Evolutionary conservation across 306 rosid species (phyloP), one percentile per base, ranked within the genome.

Genomic region (Begonia peltatifolia): DNA sequence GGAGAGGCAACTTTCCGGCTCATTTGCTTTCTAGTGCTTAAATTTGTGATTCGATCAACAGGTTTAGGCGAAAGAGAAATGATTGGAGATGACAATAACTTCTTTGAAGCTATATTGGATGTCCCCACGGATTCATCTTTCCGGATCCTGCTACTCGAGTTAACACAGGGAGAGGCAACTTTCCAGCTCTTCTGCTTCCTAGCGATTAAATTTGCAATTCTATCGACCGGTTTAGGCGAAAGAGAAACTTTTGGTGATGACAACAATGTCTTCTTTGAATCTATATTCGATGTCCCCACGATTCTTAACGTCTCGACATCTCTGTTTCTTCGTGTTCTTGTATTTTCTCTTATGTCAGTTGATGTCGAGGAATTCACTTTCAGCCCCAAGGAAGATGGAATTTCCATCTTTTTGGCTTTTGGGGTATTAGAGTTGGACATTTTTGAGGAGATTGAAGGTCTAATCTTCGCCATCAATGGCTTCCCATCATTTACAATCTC

Each of bases 101-200:
- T 80, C 69, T 62, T 74, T 46, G 74, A 52, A 72, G 74, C 58
- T 59, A 30, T 68, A 67, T 62, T 61, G 53, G 77, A 56, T 14
- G 65, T 58, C 35, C 70, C 68, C 0, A 46, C 47, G 41, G 52
- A 61, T 61, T 78, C 79, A 41, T 63, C 72, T 55, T 46, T 53
- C 47, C 44, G 46, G 6, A 58, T 64, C 63, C 57, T 55, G 52
- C 30, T 20, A 20, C 23, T 64, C 61, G 68, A 70, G 66, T 62
- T 71, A 63, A 54, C 16, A 50, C 43, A 66, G 38, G 68, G 65
- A 46, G 73, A 48, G 9, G 9, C 44, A n/a, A 38, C 46, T 56
- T 74, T 83, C 69, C 66, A 56, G 62, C 63, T 63, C 69, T 48
- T 59, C 10, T 52, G 62, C 77, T 73, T 80, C 55, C 62, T 71